Evolutionary conservation across 805 yeast genomes (phyloP), one percentile per base, ranked within the genome.

Genomic region (Kodamaea jinghongensis): DNA sequence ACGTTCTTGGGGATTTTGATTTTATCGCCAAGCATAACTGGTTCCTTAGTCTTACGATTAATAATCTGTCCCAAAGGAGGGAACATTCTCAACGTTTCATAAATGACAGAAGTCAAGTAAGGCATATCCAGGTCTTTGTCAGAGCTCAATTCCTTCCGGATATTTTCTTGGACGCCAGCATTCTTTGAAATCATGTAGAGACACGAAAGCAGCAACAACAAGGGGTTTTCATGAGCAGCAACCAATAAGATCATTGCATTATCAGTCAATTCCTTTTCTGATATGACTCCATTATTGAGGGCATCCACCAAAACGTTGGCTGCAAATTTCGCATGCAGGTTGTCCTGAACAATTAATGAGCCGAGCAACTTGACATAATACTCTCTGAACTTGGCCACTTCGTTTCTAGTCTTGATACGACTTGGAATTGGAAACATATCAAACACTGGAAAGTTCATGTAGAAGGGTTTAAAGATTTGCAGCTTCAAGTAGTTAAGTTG

Each of bases 221-320:
- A 78, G 0, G 84, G 84, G 44, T 79, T 79, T 47, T 79, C 84
- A 53, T 79, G 84, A 0, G 83, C 84, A 0, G 84, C 84, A 32
- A 79, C 74, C 49, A 78, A 54, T 3, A 76, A 60, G 12, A 79
- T 78, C 6, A 76, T 71, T 12, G 76, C 63, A 52, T 79, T 79
- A 49, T 79, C 83, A 2, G 63, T 55, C 38, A 76, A 65, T 46
- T 78, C 82, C 35, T 68, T 63, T 37, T 66, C 57, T 2, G 73
- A 61, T 2, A 79, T 60, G 3, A 45, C 38, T 0, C 67, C 71
- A 6, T 45, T 44, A 4, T 65, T 54, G 30, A 61, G 55, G 1
- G 78, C 76, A 4, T 60, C 54, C 7, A 68, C 62, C 8, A 78
- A 52, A 11, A 41, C 17, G 37, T 65, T 67, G 1, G 73, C 71